A percentile compares a stretch with the other conserved stretches of the same genome.
Conservation (phyloP, 169 alveolate species). For the Eimeria sp. region DNA sequence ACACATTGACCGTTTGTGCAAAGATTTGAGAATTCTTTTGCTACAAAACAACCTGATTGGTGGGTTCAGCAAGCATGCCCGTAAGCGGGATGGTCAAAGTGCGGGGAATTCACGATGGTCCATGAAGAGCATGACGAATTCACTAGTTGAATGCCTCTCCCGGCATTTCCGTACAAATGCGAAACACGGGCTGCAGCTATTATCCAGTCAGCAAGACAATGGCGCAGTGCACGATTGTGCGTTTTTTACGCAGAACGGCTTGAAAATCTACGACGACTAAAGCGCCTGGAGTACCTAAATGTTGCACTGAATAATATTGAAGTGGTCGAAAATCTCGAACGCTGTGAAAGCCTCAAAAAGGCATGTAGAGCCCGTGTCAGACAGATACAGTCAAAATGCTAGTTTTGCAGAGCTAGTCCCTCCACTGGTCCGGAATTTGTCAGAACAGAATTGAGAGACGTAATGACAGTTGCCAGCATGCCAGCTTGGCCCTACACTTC, state of each 20-base stretch:
- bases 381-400: too few relatives aligned
- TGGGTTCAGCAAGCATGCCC: neutral
- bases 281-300: constrained; percentile 95
- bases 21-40: constrained; percentile 94
- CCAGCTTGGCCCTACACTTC: neutral
- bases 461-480: neutral
- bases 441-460: neutral
- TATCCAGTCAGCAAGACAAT: neutral
- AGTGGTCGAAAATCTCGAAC: constrained; percentile 92
- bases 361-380: constrained; percentile 29
- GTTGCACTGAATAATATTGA: constrained; percentile 94
- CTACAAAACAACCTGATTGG: constrained; percentile 95
- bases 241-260: constrained; percentile 86
- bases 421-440: neutral
- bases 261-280: constrained; percentile 93
- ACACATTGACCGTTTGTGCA: constrained; percentile 93
- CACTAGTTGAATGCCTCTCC: neutral
- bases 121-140: neutral
- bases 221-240: neutral
- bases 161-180: neutral
- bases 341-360: constrained; percentile 95
- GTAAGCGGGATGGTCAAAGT: neutral
- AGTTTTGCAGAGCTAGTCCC: neutral
- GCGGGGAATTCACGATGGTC: neutral
- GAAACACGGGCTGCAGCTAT: neutral